Evolutionary conservation across 1,284 basidiomycete species (phyloP), one percentile per base, ranked within the genome.

Genomic region (Ustilago xerochloae): DNA sequence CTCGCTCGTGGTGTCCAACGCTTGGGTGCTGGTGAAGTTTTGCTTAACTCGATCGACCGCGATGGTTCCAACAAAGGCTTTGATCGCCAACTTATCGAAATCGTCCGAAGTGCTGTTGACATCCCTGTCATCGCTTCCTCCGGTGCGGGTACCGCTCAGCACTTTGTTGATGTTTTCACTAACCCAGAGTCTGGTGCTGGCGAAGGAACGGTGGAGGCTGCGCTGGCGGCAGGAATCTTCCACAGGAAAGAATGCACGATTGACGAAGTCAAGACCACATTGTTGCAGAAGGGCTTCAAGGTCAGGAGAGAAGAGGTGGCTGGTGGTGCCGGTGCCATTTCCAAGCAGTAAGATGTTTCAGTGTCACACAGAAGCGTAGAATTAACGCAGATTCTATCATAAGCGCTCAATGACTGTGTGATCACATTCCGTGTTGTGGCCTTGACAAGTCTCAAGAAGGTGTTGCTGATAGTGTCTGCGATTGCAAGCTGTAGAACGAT

Each of bases 101-200:
- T 88, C 26, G 91, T 99, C 55, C 91, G 91, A 79, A 85, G 85
- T 50, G 88, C 87, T 36, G 94, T 98, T 20, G 87, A 88, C 41
- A 96, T 99, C 67, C 97, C 97, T 0, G 93, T 99, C 52, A 91
- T 99, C 18, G 95, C 96, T 12, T 93, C 91, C 83, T 96, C 93
- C 67, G 96, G 81, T 26, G 97, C 97, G 24, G 97, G 97, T 6
- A 87, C 86, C 33, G 86, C 88, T 10, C 88, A 89, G 54, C 93
- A 99, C 86, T 99, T 99, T 85, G 88, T 90, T 30, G 89, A 94
- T 57, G 91, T 97, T 24, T 83, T 83, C 30, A 67, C 63, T 1
- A 29, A 55, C 33, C 58, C 45, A 8, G 22, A 43, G 1, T 53
- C 29, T 8, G 22, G 51, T 10, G 45, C 30, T 2, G 55, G 33